Percentiles rank a stretch among this genome's conserved stretches.
These are phyloP conservation scores for Phaeosphaeria sp. DNA, from an alignment of 2,329 filamentous ascomycete species.

Conservation along the genomic window DNA sequence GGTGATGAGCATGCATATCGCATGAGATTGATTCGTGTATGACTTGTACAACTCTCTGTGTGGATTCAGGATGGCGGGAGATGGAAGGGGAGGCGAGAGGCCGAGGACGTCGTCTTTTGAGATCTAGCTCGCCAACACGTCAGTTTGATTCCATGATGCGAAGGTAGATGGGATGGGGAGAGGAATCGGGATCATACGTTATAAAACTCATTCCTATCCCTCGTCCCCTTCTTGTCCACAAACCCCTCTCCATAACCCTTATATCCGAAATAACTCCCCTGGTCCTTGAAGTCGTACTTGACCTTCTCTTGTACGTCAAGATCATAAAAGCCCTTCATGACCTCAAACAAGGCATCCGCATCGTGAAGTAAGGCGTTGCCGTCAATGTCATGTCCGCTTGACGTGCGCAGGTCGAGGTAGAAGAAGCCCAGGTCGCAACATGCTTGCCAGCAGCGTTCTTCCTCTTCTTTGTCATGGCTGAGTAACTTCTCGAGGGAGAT, in stretches of 20 bases:
- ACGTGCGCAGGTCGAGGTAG: constrained; percentile 58
- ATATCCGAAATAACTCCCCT: constrained; percentile 61
- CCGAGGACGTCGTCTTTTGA: constrained; percentile 61
- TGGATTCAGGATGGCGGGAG: constrained; percentile 50
- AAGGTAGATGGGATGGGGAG: too few species aligned
- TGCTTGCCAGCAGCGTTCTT: constrained; percentile 49
- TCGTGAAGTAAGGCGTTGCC: constrained; percentile 53
- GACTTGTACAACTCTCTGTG: constrained; percentile 48
- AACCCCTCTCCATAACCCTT: constrained; percentile 57
- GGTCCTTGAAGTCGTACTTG: constrained; percentile 60
- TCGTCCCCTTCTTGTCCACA: constrained; percentile 57
- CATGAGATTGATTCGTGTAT: constrained; percentile 56
- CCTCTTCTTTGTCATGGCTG: constrained; percentile 40
- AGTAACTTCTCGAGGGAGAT: constrained; percentile 52
- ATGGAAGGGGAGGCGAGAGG: constrained; percentile 48
- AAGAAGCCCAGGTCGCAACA: constrained; percentile 63
- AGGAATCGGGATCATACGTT: too few species aligned
- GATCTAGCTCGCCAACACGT: constrained; percentile 40
- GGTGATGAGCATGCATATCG: constrained; percentile 55
- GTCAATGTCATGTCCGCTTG: constrained; percentile 15
- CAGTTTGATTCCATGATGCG: background rate
- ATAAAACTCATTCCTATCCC: constrained; percentile 63
- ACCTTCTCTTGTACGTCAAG: constrained; percentile 59
- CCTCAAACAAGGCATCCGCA: constrained; percentile 55
- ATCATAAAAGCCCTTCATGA: constrained; percentile 57